phyloP scores from a whole-genome alignment of 148 eudicot genomes.

The Euryodendron excelsum region DNA sequence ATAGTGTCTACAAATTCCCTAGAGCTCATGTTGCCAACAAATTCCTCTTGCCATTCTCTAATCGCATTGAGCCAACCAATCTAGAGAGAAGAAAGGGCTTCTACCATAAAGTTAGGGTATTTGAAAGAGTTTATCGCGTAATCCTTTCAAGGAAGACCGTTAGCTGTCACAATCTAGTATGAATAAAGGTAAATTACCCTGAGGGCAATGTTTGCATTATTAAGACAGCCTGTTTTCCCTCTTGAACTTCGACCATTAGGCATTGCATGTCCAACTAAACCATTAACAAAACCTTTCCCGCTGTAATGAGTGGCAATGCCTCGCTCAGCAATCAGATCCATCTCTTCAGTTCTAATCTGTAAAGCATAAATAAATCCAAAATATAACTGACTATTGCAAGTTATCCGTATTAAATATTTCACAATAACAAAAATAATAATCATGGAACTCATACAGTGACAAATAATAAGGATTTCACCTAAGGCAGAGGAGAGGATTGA shows the following conservation, averaged over 20 bases:
- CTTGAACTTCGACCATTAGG: conserved; percentile 45
- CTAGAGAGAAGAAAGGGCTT: conserved; percentile 40
- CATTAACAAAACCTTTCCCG: conserved; percentile 60
- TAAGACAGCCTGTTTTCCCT: conserved; percentile 64
- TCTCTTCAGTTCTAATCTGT: conserved; percentile 93
- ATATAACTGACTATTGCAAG: background rate
- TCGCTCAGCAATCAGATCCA: conserved; percentile 88
- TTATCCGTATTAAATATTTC: too few species aligned
- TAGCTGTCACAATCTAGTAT: background rate
- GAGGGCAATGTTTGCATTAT: conserved; percentile 67
- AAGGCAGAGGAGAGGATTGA: background rate
- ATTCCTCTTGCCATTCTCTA: conserved; percentile 97
- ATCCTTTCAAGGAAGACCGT: background rate
- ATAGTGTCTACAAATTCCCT: conserved; percentile 93
- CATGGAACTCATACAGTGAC: background rate
- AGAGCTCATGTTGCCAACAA: conserved; percentile 97
- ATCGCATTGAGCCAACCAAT: conserved; percentile 98
- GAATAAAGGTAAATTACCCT: conserved; percentile 50
- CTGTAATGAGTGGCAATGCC: conserved; percentile 95
- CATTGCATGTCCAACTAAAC: conserved; percentile 50
- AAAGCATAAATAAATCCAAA: conserved; percentile 7
- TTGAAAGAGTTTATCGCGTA: background rate
- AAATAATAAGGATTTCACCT: background rate
- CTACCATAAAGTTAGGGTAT: conserved; percentile 12
- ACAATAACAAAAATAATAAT: background rate